A percentile compares a stretch with the other conserved stretches of the same genome.
phyloP scores from a whole-genome alignment of 805 yeast species.

The Brettanomyces sp. region DNA sequence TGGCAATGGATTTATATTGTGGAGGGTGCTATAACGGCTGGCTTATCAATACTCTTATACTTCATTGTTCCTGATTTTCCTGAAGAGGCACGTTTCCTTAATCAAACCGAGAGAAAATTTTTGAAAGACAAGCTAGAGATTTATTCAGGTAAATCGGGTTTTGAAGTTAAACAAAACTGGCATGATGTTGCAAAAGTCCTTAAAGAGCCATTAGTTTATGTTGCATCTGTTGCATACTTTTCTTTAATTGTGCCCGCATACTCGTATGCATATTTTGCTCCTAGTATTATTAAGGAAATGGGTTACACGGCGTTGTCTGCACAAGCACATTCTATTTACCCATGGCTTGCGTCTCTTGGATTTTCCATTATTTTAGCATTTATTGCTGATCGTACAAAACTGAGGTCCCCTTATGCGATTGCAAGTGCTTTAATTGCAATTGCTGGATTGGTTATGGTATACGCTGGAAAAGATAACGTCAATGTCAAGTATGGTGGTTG shows the following conservation, averaged over 20 bases:
- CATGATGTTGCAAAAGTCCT: slow-evolving; percentile 39
- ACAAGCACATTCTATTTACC: slow-evolving; percentile 75
- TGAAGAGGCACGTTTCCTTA: slow-evolving; percentile 50
- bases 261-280: slow-evolving; percentile 67
- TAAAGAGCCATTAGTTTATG: slow-evolving; percentile 51
- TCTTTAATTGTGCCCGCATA: slow-evolving; percentile 64
- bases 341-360: slow-evolving; percentile 75
- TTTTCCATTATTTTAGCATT: slow-evolving; percentile 53
- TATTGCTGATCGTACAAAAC: slow-evolving; percentile 44
- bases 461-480: slow-evolving; percentile 24
- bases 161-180: slow-evolving; percentile 36
- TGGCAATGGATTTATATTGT: slow-evolving; percentile 40
- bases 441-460: slow-evolving; percentile 46
- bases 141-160: slow-evolving; percentile 42
- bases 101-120: slow-evolving; percentile 41
- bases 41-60: slow-evolving; percentile 23
- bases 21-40: slow-evolving; percentile 28
- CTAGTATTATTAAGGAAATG: slow-evolving; percentile 51
- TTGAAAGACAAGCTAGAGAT: slow-evolving; percentile 50
- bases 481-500: slow-evolving; percentile 51
- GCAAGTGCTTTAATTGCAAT: slow-evolving; percentile 29
- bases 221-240: slow-evolving; percentile 54
- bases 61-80: slow-evolving; percentile 65
- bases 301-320: slow-evolving; percentile 66
- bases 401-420: slow-evolving; percentile 36